phyloP scores from a whole-genome alignment of 495 filamentous ascomycete species.

The Ramalina peruviana region DNA sequence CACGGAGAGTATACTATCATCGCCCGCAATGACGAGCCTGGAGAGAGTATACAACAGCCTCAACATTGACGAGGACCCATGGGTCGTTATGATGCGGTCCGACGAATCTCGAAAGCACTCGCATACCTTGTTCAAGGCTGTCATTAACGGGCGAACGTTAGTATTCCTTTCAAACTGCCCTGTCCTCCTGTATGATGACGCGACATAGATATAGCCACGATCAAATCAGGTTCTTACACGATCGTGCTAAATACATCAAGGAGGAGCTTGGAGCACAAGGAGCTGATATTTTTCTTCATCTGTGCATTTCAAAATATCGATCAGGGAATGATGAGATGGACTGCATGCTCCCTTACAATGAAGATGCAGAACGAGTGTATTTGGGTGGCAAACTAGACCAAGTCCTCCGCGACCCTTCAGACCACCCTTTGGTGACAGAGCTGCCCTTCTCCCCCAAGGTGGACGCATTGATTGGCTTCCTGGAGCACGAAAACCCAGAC shows the following conservation, averaged over 20 bases:
- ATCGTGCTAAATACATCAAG: slow-evolving; percentile 36
- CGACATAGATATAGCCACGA: slow-evolving; percentile 33
- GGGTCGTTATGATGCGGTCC: slow-evolving; percentile 36
- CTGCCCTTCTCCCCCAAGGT: slow-evolving; percentile 36
- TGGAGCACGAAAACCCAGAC: slow-evolving; percentile 29
- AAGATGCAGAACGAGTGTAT: slow-evolving; percentile 44
- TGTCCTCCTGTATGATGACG: not conserved
- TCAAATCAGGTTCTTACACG: slow-evolving; percentile 46
- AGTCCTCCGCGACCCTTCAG: not conserved
- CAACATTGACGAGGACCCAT: slow-evolving; percentile 58
- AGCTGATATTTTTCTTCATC: slow-evolving; percentile 53
- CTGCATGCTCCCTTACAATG: slow-evolving; percentile 25
- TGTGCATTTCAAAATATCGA: slow-evolving; percentile 36
- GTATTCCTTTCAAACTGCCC: not conserved
- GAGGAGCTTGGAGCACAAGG: slow-evolving; percentile 62
- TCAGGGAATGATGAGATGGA: slow-evolving; percentile 18
- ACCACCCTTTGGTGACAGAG: not conserved
- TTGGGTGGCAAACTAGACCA: slow-evolving; percentile 22
- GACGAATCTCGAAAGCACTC: slow-evolving; percentile 16
- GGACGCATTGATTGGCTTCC: slow-evolving; percentile 35
- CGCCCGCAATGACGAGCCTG: slow-evolving; percentile 3
- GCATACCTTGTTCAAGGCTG: slow-evolving; percentile 29
- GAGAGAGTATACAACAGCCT: slow-evolving; percentile 26
- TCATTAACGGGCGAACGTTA: slow-evolving; percentile 39
- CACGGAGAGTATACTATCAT: not conserved